Conservation (phyloP, 2,329 filamentous ascomycete species). For the Diaporthe citrichinensis region DNA sequence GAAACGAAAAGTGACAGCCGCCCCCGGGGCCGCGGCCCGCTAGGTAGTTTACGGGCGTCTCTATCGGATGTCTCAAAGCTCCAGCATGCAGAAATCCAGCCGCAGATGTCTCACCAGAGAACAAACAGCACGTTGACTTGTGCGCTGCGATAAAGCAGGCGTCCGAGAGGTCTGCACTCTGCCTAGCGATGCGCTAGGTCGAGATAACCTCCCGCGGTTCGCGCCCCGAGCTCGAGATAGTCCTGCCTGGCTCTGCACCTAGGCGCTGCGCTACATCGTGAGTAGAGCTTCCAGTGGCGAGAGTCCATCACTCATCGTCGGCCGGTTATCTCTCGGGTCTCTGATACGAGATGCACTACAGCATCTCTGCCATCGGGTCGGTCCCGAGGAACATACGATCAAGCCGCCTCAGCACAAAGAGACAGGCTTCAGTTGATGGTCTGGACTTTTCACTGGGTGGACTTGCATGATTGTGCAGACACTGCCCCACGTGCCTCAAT, state of each 20-base stretch:
- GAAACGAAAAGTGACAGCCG: conserved; percentile 29
- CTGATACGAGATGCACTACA: not conserved
- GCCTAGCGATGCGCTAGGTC: conserved; percentile 3
- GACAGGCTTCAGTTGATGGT: not conserved
- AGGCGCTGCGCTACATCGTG: not conserved
- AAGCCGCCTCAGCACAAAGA: not conserved
- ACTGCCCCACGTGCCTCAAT: not conserved
- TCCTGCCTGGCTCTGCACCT: not conserved
- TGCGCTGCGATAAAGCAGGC: not conserved
- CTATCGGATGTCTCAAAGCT: conserved; percentile 14
- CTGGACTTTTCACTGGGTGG: too few species aligned
- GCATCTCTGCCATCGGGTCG: not conserved
- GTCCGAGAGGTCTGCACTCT: not conserved
- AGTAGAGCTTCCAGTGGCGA: not conserved
- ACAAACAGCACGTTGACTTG: conserved; percentile 11
- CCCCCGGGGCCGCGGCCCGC: conserved; percentile 9
- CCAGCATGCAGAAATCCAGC: not conserved
- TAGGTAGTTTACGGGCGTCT: not conserved
- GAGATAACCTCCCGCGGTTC: conserved; percentile 14
- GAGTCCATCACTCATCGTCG: not conserved
- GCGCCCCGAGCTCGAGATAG: not conserved
- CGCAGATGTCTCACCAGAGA: conserved; percentile 16
- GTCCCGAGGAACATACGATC: not conserved
- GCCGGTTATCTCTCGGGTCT: not conserved
- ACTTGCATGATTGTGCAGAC: not conserved